phyloP scores from a whole-genome alignment of 1,284 basidiomycete species.

The Termitomyces sp. region DNA sequence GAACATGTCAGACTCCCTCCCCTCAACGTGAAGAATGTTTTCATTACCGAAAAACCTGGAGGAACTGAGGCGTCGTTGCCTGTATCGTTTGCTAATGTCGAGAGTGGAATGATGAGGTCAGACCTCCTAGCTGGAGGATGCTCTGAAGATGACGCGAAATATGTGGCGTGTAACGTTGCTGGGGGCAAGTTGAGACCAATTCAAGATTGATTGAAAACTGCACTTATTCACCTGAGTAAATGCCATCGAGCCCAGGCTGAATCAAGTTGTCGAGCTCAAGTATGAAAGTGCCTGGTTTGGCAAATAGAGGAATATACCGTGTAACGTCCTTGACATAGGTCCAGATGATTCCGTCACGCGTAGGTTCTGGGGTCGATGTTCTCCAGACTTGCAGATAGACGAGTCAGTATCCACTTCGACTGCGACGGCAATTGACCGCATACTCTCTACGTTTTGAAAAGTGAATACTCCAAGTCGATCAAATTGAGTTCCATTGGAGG shows the following conservation, averaged over 20 bases:
- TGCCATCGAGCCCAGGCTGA: conserved; percentile 49
- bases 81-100: conserved; percentile 53
- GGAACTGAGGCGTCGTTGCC: conserved; percentile 69
- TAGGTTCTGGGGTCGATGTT: conserved; percentile 75
- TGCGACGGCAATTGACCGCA: conserved; percentile 15
- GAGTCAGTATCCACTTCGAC: neutral
- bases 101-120: conserved; percentile 63
- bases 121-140: conserved; percentile 56
- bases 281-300: conserved; percentile 60
- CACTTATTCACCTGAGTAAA: conserved; percentile 54
- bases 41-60: conserved; percentile 59
- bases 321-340: conserved; percentile 74
- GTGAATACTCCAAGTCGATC: conserved; percentile 71
- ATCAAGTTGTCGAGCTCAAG: conserved; percentile 69
- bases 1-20: neutral
- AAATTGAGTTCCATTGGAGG: conserved; percentile 73
- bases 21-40: neutral
- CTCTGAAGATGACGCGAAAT: conserved; percentile 50
- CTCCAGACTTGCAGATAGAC: conserved; percentile 54
- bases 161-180: conserved; percentile 69
- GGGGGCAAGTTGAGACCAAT: neutral
- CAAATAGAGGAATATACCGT: conserved; percentile 64
- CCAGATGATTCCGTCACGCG: conserved; percentile 68
- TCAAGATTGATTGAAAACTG: neutral
- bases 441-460: conserved; percentile 72